Conservation (phyloP, 179 eudicot species). For the Beta lomatogona region DNA sequence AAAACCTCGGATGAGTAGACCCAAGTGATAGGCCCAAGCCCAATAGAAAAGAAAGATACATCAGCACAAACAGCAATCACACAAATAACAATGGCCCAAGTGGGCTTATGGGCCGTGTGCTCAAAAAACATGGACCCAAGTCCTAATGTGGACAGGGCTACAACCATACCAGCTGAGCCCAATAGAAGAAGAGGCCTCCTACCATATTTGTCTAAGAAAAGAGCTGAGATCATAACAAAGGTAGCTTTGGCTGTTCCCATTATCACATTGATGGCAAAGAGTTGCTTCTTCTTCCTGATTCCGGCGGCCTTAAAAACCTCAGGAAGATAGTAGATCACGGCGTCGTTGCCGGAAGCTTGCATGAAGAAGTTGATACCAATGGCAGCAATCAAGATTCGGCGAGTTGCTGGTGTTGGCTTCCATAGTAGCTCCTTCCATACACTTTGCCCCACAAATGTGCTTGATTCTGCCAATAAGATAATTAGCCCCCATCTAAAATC, state of each 20-base stretch:
- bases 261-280: conserved; percentile 68
- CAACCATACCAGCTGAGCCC: conserved; percentile 63
- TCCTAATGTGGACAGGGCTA: conserved; percentile 57
- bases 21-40: conserved; percentile 97
- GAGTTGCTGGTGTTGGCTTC: conserved; percentile 48
- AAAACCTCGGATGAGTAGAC: conserved; percentile 93
- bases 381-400: conserved; percentile 66
- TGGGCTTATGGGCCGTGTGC: conserved; percentile 47
- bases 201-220: conserved; percentile 71
- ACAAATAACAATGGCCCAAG: conserved; percentile 69
- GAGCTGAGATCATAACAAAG: conserved; percentile 71
- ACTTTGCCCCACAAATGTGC: conserved; percentile 54
- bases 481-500: neutral
- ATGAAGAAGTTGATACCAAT: conserved; percentile 91
- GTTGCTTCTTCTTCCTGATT: conserved; percentile 46
- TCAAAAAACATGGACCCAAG: conserved; percentile 70
- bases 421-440: conserved; percentile 81
- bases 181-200: conserved; percentile 78
- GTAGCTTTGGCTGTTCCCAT: conserved; percentile 83
- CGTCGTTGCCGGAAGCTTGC: conserved; percentile 98
- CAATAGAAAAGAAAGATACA: conserved; percentile 86
- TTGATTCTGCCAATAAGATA: conserved; percentile 30
- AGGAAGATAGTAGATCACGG: conserved; percentile 90
- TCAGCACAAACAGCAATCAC: conserved; percentile 76
- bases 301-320: conserved; percentile 85